Conservation (phyloP, 2,329 filamentous ascomycete species). For the Aspergillus aculeatus region DNA sequence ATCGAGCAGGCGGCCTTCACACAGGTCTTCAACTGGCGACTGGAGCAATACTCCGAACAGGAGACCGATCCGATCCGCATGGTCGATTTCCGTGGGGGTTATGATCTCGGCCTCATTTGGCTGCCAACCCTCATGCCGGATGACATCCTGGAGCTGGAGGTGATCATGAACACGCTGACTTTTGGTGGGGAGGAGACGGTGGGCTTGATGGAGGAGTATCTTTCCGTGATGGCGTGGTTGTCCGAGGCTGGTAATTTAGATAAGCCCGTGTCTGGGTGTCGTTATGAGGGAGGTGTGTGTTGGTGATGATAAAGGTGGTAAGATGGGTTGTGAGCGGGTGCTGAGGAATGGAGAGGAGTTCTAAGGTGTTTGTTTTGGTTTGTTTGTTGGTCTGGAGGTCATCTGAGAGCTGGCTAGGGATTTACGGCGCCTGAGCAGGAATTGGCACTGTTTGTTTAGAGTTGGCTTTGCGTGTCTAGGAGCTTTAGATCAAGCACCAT, state of each 20-base stretch:
- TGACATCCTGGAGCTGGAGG: not conserved
- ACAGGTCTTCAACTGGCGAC: conserved; percentile 1
- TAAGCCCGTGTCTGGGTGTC: not conserved
- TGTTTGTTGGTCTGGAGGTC: too few relatives aligned
- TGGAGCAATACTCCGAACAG: not conserved
- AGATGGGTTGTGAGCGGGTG: too few relatives aligned
- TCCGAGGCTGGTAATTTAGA: not conserved
- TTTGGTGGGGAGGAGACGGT: not conserved
- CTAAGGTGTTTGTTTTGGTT: too few relatives aligned
- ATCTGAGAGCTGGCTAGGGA: too few relatives aligned
- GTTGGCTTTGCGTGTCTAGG: too few relatives aligned
- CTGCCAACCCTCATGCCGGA: not conserved
- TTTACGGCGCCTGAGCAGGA: too few relatives aligned
- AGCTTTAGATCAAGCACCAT: too few relatives aligned
- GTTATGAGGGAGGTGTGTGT: not conserved
- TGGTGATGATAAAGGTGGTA: not conserved
- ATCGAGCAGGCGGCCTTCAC: not conserved
- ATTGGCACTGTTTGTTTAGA: too few relatives aligned
- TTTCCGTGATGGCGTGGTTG: not conserved
- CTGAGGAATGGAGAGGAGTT: too few relatives aligned
- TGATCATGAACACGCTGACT: not conserved
- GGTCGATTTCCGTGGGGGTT: not conserved
- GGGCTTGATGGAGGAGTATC: not conserved
- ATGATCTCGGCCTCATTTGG: conserved; percentile 1
- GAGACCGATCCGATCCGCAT: not conserved